Evolutionary conservation across 768 basidiomycete species (phyloP), one percentile per base, ranked within the genome.

Genomic region (Sporobolomyces phaffii): DNA sequence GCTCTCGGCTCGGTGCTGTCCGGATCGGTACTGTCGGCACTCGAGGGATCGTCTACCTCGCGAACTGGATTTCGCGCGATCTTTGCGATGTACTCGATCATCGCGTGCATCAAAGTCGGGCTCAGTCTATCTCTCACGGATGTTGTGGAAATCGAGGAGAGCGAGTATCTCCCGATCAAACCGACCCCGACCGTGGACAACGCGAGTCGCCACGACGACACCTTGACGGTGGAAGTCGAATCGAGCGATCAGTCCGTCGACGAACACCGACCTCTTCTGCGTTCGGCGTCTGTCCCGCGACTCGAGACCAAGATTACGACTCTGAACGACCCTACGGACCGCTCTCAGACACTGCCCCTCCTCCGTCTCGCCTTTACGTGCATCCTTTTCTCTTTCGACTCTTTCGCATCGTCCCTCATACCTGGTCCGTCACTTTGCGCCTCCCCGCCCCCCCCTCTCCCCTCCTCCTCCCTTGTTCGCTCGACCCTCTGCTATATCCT

Each of bases 391-490:
- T 36, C 51, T 13, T 17, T 62, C 54, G 67, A 62, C 57, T 33
- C 56, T 3, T 65, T 69, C 67, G 60, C 71, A 8, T 62, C 63
- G 2, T 61, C 71, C 17, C 64, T 72, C 40, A 49, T 64, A 7
- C 61, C 63, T 8, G 56, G 56, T 45, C n/a, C n/a, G 54, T n/a
- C 44, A n/a, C n/a, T 40, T 11, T 20, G 5, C 31, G 31, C 18
- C 52, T 24, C 52, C 15, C n/a, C n/a, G n/a, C n/a, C n/a, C n/a
- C n/a, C n/a, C n/a, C n/a, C n/a, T n/a, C n/a, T n/a, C n/a, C n/a
- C n/a, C n/a, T n/a, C n/a, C n/a, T n/a, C n/a, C n/a, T n/a, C n/a
- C n/a, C n/a, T n/a, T n/a, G n/a, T n/a, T n/a, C n/a, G n/a, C n/a
- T n/a, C n/a, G n/a, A n/a, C n/a, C n/a, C n/a, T n/a, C n/a, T n/a